Percentiles rank a stretch among this genome's conserved stretches.
Conservation (phyloP, 2,329 filamentous ascomycete species). For the Kalaharituber pfeilii region DNA sequence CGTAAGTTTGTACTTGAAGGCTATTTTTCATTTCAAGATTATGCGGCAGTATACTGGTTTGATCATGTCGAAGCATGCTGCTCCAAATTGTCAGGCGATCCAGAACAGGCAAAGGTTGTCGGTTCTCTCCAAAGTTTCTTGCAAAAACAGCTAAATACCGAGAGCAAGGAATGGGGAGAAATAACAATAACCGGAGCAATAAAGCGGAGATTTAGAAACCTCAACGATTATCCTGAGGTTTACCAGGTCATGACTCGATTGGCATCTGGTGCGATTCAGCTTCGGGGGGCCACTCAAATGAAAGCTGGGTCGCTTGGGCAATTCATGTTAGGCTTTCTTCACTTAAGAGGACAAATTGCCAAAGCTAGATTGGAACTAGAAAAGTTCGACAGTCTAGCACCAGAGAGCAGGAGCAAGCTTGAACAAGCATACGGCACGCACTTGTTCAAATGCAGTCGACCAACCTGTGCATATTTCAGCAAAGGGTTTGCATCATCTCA, state of each 20-base stretch:
- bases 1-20: slow-evolving; percentile 18
- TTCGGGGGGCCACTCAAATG: background rate
- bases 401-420: background rate
- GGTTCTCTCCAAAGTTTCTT: background rate
- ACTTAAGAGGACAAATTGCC: slow-evolving; percentile 4
- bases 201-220: background rate
- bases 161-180: background rate
- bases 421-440: slow-evolving; percentile 16
- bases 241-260: background rate
- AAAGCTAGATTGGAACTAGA: background rate
- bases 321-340: slow-evolving; percentile 15
- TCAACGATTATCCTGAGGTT: background rate
- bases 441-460: slow-evolving; percentile 30
- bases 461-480: slow-evolving; percentile 31
- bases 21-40: slow-evolving; percentile 29
- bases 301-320: slow-evolving; percentile 22
- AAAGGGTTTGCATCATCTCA: slow-evolving; percentile 27
- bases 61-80: slow-evolving; percentile 24
- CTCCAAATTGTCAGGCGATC: slow-evolving; percentile 6
- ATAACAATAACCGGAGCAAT: background rate
- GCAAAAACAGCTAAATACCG: background rate
- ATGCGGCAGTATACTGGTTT: slow-evolving; percentile 27
- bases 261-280: background rate
- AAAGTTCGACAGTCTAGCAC: background rate
- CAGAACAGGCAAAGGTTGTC: slow-evolving; percentile 22